Evolutionary conservation across 345 rosid genomes (phyloP), one percentile per base, ranked within the genome.

Genomic region (Microcos paniculata): DNA sequence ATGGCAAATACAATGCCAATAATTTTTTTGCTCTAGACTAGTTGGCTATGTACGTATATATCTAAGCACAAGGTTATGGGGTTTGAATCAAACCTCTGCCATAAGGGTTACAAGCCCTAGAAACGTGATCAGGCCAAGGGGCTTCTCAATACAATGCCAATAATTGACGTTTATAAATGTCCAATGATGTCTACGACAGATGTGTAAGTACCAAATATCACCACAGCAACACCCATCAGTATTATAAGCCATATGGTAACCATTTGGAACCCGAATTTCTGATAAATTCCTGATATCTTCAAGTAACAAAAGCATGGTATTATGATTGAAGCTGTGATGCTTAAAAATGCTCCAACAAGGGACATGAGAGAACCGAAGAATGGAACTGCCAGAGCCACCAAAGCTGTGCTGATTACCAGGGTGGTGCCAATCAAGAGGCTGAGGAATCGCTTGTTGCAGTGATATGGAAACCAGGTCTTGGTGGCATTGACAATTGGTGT

Each of bases 261-360:
- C 56, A 75, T 62, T 62, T 87, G 86, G 49, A 72, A n/a, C 12
- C 88, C 81, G 9, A 81, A 63, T 51, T 70, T 84, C 57, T 19
- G 12, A 59, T 87, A 81, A 21, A 35, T 75, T 8, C 87, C 83
- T 3, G 87, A 88, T 42, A 90, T 86, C 85, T 85, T 91, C 77
- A 85, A 62, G 81, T 85, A 90, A 65, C 91, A 88, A 33, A 80
- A 64, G 74, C 88, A 90, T 0, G 91, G 90, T 58, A 90, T 58
- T 55, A 88, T 53, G 13, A 90, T 70, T 4, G 90, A 87, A 12
- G 86, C 87, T 1, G 85, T 64, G 35, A 82, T 84, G 31, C 87
- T 83, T 70, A 90, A 82, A 75, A 86, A 77, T 9, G 94, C 94
- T 73, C 97, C 97, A 0, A 87, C 91, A 46, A 92, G 73, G 4